Percentiles rank a stretch among this genome's conserved stretches.
Evolutionary conservation across 148 eudicot species (phyloP).

Genomic region (Chenopodium formosanum): DNA sequence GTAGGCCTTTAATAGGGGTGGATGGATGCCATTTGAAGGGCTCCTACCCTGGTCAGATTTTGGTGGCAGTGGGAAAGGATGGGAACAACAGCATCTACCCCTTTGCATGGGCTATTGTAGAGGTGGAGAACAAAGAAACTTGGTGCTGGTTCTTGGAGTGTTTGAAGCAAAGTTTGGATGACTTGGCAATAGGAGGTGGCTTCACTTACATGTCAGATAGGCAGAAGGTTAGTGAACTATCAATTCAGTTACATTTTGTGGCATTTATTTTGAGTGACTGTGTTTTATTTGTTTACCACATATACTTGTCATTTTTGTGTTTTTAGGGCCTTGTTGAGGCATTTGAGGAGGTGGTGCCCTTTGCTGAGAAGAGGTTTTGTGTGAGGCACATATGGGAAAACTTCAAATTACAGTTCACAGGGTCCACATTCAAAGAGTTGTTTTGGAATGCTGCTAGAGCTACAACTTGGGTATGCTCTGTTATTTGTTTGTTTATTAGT

Average conservation of each 20-base stretch:
- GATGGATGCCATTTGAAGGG: conserved; percentile 20
- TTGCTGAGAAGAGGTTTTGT: neutral
- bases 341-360: neutral
- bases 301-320: neutral
- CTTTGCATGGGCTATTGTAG: neutral
- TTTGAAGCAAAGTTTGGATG: neutral
- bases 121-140: neutral
- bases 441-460: neutral
- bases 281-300: too few relatives aligned
- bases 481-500: too few relatives aligned
- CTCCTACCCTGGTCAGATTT: neutral
- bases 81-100: conserved; percentile 7
- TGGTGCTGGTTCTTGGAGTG: neutral
- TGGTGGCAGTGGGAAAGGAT: neutral
- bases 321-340: neutral
- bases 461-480: neutral
- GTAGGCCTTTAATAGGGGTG: conserved; percentile 3
- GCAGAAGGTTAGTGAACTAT: neutral
- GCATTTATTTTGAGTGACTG: accelerated
- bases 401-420: neutral
- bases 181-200: neutral
- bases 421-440: neutral
- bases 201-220: conserved; percentile 4
- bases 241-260: accelerated
- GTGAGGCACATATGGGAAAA: neutral